Conservation (phyloP, 176 grass and related monocot genomes). For the Cenchrus americanus region DNA sequence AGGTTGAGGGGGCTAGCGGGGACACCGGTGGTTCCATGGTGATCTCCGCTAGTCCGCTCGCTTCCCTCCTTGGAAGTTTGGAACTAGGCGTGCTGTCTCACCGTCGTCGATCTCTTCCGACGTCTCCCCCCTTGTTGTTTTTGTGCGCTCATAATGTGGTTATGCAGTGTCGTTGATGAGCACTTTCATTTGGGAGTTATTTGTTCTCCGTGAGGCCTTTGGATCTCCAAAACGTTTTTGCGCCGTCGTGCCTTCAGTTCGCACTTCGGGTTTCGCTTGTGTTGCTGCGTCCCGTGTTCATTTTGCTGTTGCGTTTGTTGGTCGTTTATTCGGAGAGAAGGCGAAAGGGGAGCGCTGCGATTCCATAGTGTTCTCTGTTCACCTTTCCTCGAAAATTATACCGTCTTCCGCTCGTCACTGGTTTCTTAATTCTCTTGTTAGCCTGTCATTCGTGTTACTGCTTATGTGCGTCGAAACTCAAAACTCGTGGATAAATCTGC, state of each 20-base stretch:
- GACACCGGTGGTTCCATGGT: slow-evolving; percentile 14
- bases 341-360: neutral
- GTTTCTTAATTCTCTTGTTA: slow-evolving; percentile 27
- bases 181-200: neutral
- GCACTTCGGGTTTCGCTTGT: neutral
- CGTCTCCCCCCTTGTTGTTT: neutral
- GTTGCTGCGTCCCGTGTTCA: neutral
- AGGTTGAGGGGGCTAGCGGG: slow-evolving; percentile 14
- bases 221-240: neutral
- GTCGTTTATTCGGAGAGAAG: neutral
- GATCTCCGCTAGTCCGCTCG: slow-evolving; percentile 7
- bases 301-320: neutral
- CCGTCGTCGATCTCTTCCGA: neutral
- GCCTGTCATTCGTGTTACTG: neutral
- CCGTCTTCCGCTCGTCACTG: neutral
- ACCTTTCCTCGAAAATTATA: slow-evolving; percentile 4
- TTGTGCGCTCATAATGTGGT: neutral
- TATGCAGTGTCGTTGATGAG: neutral
- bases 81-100: neutral
- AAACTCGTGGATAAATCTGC: neutral
- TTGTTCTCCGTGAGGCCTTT: slow-evolving; percentile 4
- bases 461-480: neutral
- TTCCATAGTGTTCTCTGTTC: neutral
- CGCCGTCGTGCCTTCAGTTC: neutral
- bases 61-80: neutral